phyloP scores from a whole-genome alignment of 148 eudicot genomes.

The Vaccinium macrocarpon region DNA sequence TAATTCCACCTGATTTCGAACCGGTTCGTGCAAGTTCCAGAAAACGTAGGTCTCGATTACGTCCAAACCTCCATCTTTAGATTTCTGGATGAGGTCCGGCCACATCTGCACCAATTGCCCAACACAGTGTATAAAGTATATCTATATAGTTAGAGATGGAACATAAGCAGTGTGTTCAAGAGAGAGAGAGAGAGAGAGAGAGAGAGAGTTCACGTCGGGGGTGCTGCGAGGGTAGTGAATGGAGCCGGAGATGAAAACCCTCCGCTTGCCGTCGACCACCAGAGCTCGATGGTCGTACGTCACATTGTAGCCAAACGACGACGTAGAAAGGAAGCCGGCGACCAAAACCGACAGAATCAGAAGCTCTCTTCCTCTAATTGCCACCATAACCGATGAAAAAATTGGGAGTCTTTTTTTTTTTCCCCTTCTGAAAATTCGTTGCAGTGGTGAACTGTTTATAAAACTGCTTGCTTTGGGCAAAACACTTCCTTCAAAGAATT shows the following conservation, averaged over 20 bases:
- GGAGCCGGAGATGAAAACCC: slow-evolving; percentile 78
- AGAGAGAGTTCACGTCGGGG: slow-evolving; percentile 49
- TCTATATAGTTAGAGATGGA: not conserved
- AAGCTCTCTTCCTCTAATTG: slow-evolving; percentile 6
- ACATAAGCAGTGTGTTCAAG: not conserved
- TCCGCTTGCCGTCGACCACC: slow-evolving; percentile 77
- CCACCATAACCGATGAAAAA: not conserved
- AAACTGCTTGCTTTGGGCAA: not conserved
- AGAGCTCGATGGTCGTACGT: slow-evolving; percentile 80
- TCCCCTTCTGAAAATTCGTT: not conserved
- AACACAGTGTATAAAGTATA: no score
- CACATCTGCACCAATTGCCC: slow-evolving; percentile 61
- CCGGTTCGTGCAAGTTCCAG: slow-evolving; percentile 91
- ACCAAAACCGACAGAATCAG: slow-evolving; percentile 11
- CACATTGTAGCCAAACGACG: slow-evolving; percentile 57
- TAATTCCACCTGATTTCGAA: slow-evolving; percentile 45
- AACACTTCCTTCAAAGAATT: slow-evolving; percentile 13
- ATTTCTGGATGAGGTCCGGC: slow-evolving; percentile 84
- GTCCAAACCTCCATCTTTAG: slow-evolving; percentile 87
- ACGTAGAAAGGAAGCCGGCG: slow-evolving; percentile 27
- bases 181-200: not conserved
- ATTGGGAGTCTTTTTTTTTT: not conserved
- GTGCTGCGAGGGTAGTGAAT: slow-evolving; percentile 99
- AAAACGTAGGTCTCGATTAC: slow-evolving; percentile 85
- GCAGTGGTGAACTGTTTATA: slow-evolving; percentile 18